Evolutionary conservation across 805 yeast genomes (phyloP), one percentile per base, ranked within the genome.

Genomic region (Sugiyamaella boreocaroliniensis): DNA sequence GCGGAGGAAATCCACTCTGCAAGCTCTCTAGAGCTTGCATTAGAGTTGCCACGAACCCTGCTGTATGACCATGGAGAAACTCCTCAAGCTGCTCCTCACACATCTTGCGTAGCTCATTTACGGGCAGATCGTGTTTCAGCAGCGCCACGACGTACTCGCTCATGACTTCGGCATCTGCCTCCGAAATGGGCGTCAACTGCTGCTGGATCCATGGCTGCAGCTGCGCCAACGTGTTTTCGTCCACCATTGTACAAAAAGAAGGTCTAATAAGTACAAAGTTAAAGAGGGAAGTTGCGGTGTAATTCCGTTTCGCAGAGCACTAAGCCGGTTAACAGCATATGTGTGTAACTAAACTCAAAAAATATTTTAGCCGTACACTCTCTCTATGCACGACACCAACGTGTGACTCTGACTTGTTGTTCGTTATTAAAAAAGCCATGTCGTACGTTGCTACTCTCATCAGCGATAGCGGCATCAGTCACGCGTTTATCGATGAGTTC

Each of bases 91-190:
- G 73, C 0, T 61, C 55, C 18, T 61, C 47, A 49, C 76, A 64
- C 49, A 68, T 54, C 40, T 61, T 60, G 15, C 61, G 51, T 45
- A 73, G 61, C 57, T 71, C 73, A 0, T 57, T 68, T 4, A 59
- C 66, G 9, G 72, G 61, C 32, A 68, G 62, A 18, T 69, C 70
- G 55, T 74, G 68, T 41, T 69, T 58, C 26, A 77, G 60, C 34
- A 77, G 61, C 1, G 78, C 76, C 26, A 74, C 40, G 16, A 76
- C 72, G 57, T 75, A 77, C 46, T 76, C 79, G 0, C 75, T 66
- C 51, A 76, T 59, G 22, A 74, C 75, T 11, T 67, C 69, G 4
- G 74, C 63, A 44, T 74, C 78, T 2, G 75, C 74, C 19, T 75
- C 79, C 20, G 62, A 49, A 19, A 60, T 49, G 26, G 46, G 40